Base-by-base conservation (phyloP, 495 filamentous ascomycete species). In the Immersiella caudata region DNA sequence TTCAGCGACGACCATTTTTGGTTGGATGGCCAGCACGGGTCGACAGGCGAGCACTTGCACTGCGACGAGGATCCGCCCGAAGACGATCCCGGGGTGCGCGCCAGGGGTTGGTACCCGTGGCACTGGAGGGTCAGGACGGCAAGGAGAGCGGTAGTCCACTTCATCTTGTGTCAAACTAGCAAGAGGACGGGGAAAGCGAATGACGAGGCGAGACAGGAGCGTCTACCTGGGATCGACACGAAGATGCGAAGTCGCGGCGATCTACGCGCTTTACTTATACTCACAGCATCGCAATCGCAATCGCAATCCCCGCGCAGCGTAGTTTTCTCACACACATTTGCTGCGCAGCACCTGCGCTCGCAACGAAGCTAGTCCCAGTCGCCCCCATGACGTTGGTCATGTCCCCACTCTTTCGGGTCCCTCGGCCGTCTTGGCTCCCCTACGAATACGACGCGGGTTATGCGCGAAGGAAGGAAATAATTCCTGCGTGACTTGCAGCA, bases 1-100 rank as follows among this genome's bases (percentile, higher is more conserved):
- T 84, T 80, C 5, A 85, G 75, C 2, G 68, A 25, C 0, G 61
- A 51, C 83, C 83, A 87, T 2, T 72, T 54, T 12, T 9, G 16
- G 46, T 6, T 33, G 1, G 26, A 57, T 18, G 65, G 65, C 65
- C 65, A 67, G 40, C 65, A 67, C n/a, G 36, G 16, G 36, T 67
- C 65, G 7, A 40, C 65, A 18, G 65, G 65, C 21, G 50, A 67
- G 40, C 65, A 67, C 20, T 61, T 60, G 65, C 65, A 67, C 27
- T 62, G 40, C 40, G 40, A 46, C 40, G 40, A 46, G 40, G 33
- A 36, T 36, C 40, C 24, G 49, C 21, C 24, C 52, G 52, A 52
- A 18, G 16, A n/a, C 24, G 52, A n/a, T 22, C 8, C 52, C 14
- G 20, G 52, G 52, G 3, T 55, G 52, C 20, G 52, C 21, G 52